Evolutionary conservation across 371 early-diverging fungal species (phyloP).

Genomic region (Mucor circinelloides): DNA sequence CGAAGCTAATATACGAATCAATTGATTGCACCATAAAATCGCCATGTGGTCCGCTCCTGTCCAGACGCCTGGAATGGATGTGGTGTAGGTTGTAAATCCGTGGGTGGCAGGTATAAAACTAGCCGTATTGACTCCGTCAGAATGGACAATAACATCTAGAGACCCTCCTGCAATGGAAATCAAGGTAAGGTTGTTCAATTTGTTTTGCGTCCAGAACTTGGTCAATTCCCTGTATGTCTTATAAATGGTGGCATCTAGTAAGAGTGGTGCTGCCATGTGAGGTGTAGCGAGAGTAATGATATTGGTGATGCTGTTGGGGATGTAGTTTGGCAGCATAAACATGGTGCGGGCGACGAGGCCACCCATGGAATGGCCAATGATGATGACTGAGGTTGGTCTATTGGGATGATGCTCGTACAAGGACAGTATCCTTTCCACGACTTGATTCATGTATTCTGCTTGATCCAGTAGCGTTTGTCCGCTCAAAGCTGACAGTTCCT

Average conservation of each 20-base stretch:
- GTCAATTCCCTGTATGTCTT: slow-evolving; percentile 65
- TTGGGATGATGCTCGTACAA: slow-evolving; percentile 37
- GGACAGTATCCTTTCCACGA: slow-evolving; percentile 70
- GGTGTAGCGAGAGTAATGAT: slow-evolving; percentile 93
- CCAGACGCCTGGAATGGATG: slow-evolving; percentile 87
- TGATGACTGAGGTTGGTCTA: slow-evolving; percentile 64
- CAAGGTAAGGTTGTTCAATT: slow-evolving; percentile 49
- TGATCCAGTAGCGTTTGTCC: slow-evolving; percentile 57
- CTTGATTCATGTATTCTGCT: slow-evolving; percentile 79
- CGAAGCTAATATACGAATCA: slow-evolving; percentile 59
- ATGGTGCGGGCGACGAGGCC: slow-evolving; percentile 88
- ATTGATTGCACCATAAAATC: slow-evolving; percentile 94
- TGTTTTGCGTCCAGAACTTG: slow-evolving; percentile 58
- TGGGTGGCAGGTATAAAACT: slow-evolving; percentile 58
- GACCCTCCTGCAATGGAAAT: slow-evolving; percentile 92
- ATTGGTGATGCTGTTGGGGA: slow-evolving; percentile 67
- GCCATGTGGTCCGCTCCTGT: slow-evolving; percentile 86
- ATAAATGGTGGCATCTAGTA: slow-evolving; percentile 69
- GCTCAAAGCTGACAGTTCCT: slow-evolving; percentile 80
- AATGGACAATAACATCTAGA: slow-evolving; percentile 79
- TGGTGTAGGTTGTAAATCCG: slow-evolving; percentile 74
- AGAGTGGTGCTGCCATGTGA: slow-evolving; percentile 78
- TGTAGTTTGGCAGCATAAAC: slow-evolving; percentile 68
- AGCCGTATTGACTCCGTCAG: slow-evolving; percentile 69
- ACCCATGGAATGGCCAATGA: slow-evolving; percentile 97